Base-by-base conservation (phyloP, 129 eudicot genomes). In the Lactuca sativa region DNA sequence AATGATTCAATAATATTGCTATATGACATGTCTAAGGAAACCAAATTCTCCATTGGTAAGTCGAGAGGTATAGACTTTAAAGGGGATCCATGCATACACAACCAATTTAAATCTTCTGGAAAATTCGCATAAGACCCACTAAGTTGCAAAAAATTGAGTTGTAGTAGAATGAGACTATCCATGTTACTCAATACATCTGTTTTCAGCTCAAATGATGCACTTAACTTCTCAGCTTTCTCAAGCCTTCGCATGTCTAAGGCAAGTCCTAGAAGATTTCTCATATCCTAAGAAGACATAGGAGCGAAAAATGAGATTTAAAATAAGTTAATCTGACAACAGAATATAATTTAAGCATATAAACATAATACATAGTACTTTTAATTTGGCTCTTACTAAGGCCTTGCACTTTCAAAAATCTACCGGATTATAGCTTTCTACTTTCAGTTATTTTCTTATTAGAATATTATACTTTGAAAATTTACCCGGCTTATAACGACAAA, bases 81-180 rank as follows among this genome's bases (percentile, higher is more conserved):
- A 18, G 31, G 59, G 5, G 30, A 76, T 31, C 47, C 59, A 49
- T 66, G 70, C 74, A 64, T 66, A 11, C 64, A 66, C 57, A 72
- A 33, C 82, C 82, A 78, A 66, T 67, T 67, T 56, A 78, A 13
- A 6, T 72, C n/a, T 30, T 14, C 1, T 0, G 82, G 66, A 52
- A 55, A 72, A 10, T n/a, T 72, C 62, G 18, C 6, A n/a, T 51
- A 78, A 30, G 64, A 36, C 4, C 82, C 75, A 3, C 2, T 43
- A 3, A 43, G 9, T 43, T 43, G 3, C 49, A 43, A 14, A 43
- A 8, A 43, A 43, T 9, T 43, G 13, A 43, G 49, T 9, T 43
- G 49, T 43, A 43, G 49, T 43, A 43, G 49, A 11, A 43, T 43
- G 3, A 43, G 13, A 43, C 10, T 43, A 43, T 43, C 49, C 49